Evolutionary conservation across 768 basidiomycete genomes (phyloP), one percentile per base, ranked within the genome.

Genomic region (Hortiboletus campestris): DNA sequence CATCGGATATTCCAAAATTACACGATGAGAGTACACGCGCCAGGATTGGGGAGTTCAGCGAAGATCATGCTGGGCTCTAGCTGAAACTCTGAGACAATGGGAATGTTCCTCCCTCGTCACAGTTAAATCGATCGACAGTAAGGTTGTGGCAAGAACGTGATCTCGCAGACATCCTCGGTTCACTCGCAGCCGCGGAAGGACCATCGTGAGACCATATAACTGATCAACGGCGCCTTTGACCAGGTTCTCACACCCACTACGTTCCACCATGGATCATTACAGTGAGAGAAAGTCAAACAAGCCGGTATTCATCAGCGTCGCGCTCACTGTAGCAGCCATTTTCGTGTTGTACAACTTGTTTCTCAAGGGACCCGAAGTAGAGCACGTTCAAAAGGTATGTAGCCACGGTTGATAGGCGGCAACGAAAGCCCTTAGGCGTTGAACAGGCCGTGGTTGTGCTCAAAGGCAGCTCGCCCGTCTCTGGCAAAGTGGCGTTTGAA

Each of bases 401-500:
- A 1, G 10, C 34, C 39, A n/a, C 22, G n/a, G 16, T 35, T 2
- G 20, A 47, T 31, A 17, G 17, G 12, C 12, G 20, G 22, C 19
- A n/a, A 41, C 17, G 8, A 39, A 19, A 17, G 16, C 25, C 17
- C 14, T 28, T 9, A 51, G 39, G 13, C 12, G 10, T 51, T 25
- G 7, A 29, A 36, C 62, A 84, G 84, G 84, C 83, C 25, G 73
- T 80, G 35, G 87, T 79, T 2, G 79, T 89, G 40, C 73, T 92
- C 58, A 78, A 76, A 50, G 86, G 87, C 39, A 79, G 80, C 62
- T 81, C 84, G 5, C 68, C 72, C 42, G 85, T 87, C 48, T 71
- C 74, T 39, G 91, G 91, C 39, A 83, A 78, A 5, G 81, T 91
- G 55, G 77, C 75, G 39, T 91, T 93, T 69, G 75, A 77, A 29